These are phyloP conservation scores for Quercus cerris DNA, from an alignment of 306 rosid species.

Conservation along the genomic window DNA sequence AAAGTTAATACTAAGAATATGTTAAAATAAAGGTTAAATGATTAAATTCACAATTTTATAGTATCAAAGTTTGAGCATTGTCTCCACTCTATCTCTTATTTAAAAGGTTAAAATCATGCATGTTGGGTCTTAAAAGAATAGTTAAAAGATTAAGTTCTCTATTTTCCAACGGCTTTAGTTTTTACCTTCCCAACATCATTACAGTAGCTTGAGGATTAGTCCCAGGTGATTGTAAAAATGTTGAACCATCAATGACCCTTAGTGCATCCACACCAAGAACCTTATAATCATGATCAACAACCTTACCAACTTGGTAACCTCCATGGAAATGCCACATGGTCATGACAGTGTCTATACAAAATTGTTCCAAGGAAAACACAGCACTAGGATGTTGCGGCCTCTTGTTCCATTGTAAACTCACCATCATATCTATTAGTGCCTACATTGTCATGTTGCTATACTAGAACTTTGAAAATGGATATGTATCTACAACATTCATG, in stretches of 20 bases:
- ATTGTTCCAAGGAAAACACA: conserved; percentile 53
- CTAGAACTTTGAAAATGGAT: conserved; percentile 54
- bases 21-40: no score
- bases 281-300: conserved; percentile 56
- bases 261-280: conserved; percentile 59
- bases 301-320: conserved; percentile 62
- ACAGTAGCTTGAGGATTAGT: background rate
- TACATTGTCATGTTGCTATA: conserved; percentile 23
- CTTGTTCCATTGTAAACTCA: conserved; percentile 43
- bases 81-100: no score
- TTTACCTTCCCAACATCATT: no score
- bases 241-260: conserved; percentile 79
- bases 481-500: conserved; percentile 50
- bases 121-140: no score
- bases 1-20: no score
- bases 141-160: no score
- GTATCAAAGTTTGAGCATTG: no score
- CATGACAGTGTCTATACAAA: conserved; percentile 67
- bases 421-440: conserved; percentile 37
- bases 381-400: conserved; percentile 52
- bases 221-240: conserved; percentile 58
- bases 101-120: no score
- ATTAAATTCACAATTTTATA: no score
- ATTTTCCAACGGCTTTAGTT: no score
- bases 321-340: conserved; percentile 89